These are phyloP conservation scores for Berberis vulgaris DNA, from an alignment of 164 flowering plant genomes.

Conservation along the genomic window DNA sequence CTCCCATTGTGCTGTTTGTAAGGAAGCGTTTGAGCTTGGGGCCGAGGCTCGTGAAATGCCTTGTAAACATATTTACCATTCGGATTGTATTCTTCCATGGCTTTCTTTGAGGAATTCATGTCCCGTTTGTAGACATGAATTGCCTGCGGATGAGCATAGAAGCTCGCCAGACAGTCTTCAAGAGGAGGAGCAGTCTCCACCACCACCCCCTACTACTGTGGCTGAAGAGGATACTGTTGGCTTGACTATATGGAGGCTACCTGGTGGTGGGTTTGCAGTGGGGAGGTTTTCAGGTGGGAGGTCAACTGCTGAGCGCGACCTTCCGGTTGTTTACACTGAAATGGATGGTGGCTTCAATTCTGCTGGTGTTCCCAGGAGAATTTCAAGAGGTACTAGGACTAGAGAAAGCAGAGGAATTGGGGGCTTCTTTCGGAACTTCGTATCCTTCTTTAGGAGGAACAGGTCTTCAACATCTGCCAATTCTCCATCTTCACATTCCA, in stretches of 20 bases:
- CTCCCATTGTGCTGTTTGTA: slow-evolving; percentile 67
- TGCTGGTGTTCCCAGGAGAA: slow-evolving; percentile 37
- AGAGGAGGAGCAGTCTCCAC: slow-evolving; percentile 11
- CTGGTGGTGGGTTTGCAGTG: slow-evolving; percentile 84
- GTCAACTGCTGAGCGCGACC: slow-evolving; percentile 34
- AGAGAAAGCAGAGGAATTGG: slow-evolving; percentile 41
- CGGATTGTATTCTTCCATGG: slow-evolving; percentile 80
- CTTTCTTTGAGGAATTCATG: slow-evolving; percentile 61
- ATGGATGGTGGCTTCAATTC: slow-evolving; percentile 53
- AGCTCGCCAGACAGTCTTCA: slow-evolving; percentile 12
- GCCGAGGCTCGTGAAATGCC: slow-evolving; percentile 73
- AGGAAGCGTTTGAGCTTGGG: slow-evolving; percentile 49
- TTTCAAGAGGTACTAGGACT: slow-evolving; percentile 31
- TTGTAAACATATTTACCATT: slow-evolving; percentile 72
- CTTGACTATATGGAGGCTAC: slow-evolving; percentile 69
- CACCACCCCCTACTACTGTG: background rate
- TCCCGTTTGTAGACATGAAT: slow-evolving; percentile 69
- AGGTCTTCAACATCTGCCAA: no score
- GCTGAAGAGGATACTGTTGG: slow-evolving; percentile 43
- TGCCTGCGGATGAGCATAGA: slow-evolving; percentile 25
- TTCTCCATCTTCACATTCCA: slow-evolving; percentile 23
- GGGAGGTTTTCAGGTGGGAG: slow-evolving; percentile 51
- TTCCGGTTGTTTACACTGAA: slow-evolving; percentile 66
- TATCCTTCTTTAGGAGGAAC: slow-evolving; percentile 39
- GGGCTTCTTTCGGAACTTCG: slow-evolving; percentile 32